Conservation (phyloP, 1,284 basidiomycete species). For the Gymnopus androsaceus region DNA sequence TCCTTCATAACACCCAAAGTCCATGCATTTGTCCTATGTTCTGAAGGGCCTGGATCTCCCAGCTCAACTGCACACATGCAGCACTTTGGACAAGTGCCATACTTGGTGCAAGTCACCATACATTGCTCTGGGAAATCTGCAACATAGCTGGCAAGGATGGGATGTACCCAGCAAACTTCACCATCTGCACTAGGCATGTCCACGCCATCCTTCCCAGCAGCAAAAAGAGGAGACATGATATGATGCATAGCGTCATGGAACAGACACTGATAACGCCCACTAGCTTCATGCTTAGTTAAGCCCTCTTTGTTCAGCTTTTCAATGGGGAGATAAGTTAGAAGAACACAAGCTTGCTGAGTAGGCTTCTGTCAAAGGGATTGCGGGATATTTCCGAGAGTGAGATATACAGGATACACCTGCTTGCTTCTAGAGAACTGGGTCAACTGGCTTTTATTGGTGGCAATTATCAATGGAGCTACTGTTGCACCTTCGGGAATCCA, state of each 20-base stretch:
- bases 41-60: not conserved
- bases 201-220: not conserved
- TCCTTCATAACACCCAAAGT: not conserved
- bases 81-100: constrained; percentile 20
- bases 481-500: constrained; percentile 33
- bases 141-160: constrained; percentile 20
- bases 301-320: constrained; percentile 9
- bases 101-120: constrained; percentile 17
- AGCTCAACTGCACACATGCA: not conserved
- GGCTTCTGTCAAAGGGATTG: constrained; percentile 20
- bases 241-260: constrained; percentile 22
- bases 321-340: constrained; percentile 28
- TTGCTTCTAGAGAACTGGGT: too few relatives aligned
- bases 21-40: not conserved
- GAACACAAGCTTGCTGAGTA: constrained; percentile 21
- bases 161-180: constrained; percentile 6
- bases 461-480: constrained; percentile 39
- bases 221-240: constrained; percentile 20
- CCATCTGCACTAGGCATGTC: constrained; percentile 19
- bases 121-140: constrained; percentile 27
- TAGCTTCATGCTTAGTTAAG: not conserved
- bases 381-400: constrained; percentile 28
- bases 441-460: too few relatives aligned
- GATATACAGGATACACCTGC: constrained; percentile 25
- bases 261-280: constrained; percentile 12